A percentile compares a stretch with the other conserved stretches of the same genome.
These are phyloP conservation scores for Sextonia rubra DNA, from an alignment of 164 flowering plant species.

Conservation along the genomic window DNA sequence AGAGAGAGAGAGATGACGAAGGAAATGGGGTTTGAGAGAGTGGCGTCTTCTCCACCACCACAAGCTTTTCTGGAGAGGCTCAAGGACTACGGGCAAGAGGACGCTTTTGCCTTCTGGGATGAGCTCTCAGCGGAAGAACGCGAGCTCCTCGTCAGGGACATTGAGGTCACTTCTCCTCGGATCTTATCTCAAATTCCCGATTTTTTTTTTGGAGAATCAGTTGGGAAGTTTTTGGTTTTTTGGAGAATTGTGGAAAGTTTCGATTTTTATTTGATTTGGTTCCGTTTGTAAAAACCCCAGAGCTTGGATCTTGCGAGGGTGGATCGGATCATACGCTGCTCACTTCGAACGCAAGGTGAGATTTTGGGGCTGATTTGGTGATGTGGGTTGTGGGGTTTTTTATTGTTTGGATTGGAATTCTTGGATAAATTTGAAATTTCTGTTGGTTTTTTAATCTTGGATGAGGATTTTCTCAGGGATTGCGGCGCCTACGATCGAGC, in stretches of 20 bases:
- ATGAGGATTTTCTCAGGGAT: constrained; percentile 34
- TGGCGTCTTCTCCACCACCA: constrained; percentile 39
- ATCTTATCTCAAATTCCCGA: constrained; percentile 1
- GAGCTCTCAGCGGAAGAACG: constrained; percentile 80
- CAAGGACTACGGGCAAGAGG: constrained; percentile 95
- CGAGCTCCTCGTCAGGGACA: constrained; percentile 69
- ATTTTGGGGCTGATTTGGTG: not conserved
- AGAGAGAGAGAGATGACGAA: constrained; percentile 8
- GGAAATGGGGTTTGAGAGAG: constrained; percentile 1
- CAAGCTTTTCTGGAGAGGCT: constrained; percentile 76
- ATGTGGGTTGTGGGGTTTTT: not conserved
- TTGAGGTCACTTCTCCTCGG: constrained; percentile 45
- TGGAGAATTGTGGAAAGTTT: not conserved
- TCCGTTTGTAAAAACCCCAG: constrained; percentile 29
- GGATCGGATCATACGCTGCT: constrained; percentile 89
- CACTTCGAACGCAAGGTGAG: constrained; percentile 75
- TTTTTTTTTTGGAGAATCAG: not conserved
- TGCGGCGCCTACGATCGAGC: constrained; percentile 78
- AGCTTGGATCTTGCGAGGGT: constrained; percentile 76
- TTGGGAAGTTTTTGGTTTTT: not conserved
- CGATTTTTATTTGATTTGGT: not conserved
- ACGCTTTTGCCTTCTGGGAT: constrained; percentile 91
- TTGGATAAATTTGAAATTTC: not conserved
- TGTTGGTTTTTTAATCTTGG: not conserved
- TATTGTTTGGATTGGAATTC: not conserved